Base-by-base conservation (phyloP, 1,284 basidiomycete species). In the Ustilago sp. region DNA sequence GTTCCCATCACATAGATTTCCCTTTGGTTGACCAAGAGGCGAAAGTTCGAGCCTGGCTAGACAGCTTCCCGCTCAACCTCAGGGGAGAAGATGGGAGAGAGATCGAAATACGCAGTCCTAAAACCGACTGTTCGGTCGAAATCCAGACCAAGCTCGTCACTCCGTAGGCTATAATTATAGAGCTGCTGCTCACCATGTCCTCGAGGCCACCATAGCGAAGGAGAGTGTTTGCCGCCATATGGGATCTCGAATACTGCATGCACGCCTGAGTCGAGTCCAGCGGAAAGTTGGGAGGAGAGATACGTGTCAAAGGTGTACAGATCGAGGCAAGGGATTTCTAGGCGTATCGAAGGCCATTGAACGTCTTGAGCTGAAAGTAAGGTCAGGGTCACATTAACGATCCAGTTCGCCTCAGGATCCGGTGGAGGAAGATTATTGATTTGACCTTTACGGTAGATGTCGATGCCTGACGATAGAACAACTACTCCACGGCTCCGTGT, bases 311-410 rank as follows among this genome's bases (percentile, higher is more conserved):
- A 67, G 6, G 48, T 62, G 39, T 55, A 63, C 28, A 67, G 11
- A 7, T 45, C 64, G 36, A 62, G 55, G 35, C 31, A 59, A 11
- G 65, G 70, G 51, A 75, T 65, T n/a, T 50, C 51, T 8, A 77
- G 28, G 41, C 72, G 64, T 32, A 77, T 11, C 31, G 45, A 54
- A 4, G 68, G 63, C 32, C 4, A 50, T 2, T 36, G 9, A 7
- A 65, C 38, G 3, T 38, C 43, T 0, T 32, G 13, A 0, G 65
- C 55, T 4, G 74, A 63, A 19, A 75, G 60, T 2, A 82, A 43
- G 8, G 68, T 72, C n/a, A 82, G 77, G 8, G 80, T 76, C 57
- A 82, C 70, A 38, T 82, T 79, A 41, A 83, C 58, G 51, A 82
- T 69, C 82, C 82, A 83, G 19, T 67, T 68, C 4, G 80, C 80